Evolutionary conservation across 805 yeast species (phyloP), one percentile per base, ranked within the genome.

Genomic region (Metschnikowia amazonensis): DNA sequence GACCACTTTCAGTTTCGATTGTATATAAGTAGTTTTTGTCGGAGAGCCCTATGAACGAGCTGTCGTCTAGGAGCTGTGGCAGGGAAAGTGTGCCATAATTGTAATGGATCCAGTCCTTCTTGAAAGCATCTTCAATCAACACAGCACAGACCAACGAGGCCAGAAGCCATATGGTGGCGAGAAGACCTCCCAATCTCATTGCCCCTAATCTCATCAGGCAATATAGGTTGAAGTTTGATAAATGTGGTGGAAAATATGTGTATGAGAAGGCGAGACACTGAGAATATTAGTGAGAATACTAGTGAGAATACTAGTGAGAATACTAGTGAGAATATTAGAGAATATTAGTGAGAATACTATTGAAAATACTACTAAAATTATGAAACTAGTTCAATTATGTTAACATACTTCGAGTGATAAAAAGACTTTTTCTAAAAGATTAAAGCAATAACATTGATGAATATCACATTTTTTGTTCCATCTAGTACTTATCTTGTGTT

Each of bases 31-130:
- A 42, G 21, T 59, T 57, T 4, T 50, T 36, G 24, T 56, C 57
- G 4, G 71, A 58, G 8, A 66, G 49, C 1, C 61, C 52, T 13
- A 62, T 32, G 9, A 62, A 33, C 17, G 56, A 43, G 5, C 55
- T 51, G 16, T 54, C 40, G 40, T 51, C 34, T 20, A 57, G 25
- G 7, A 59, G 24, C n/a, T 44, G 46, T n/a, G 35, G 43, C 32
- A 47, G 41, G 25, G 39, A 30, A 23, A 74, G 64, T 5, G 57
- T 52, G 0, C 83, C 83, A 24, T 76, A 60, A 41, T 70, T 72
- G 25, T 65, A 66, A 7, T 70, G 59, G 37, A 78, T 74, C 83
- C 84, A 81, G 53, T 82, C 87, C 28, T 66, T 66, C 14, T 62
- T 61, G 56, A 74, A 78, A 0, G 82, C 81, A 48, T 80, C 82